These are phyloP conservation scores for Trypanosoma avium DNA, from an alignment of 208 protist genomes.

Conservation along the genomic window DNA sequence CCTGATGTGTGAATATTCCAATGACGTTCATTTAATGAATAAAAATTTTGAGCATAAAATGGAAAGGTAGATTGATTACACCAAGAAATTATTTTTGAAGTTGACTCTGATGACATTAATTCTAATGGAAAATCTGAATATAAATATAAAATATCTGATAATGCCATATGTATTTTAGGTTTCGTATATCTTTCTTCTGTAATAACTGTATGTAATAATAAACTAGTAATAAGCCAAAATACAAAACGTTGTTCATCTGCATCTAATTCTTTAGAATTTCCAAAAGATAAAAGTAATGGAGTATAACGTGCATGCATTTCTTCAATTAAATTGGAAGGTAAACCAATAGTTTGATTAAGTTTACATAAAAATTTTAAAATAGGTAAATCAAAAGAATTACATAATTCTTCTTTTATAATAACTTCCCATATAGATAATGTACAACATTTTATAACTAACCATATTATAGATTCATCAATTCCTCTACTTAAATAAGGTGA, in stretches of 20 bases:
- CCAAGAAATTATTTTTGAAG: not conserved
- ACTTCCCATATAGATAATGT: conserved; percentile 15
- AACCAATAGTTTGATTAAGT: conserved; percentile 22
- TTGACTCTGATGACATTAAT: conserved; percentile 15
- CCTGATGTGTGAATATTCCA: conserved; percentile 24
- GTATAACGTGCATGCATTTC: conserved; percentile 32
- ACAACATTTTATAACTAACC: conserved; percentile 24
- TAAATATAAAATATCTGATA: conserved; percentile 10
- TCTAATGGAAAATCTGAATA: conserved; percentile 21
- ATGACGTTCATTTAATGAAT: conserved; percentile 8
- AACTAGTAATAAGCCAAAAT: conserved; percentile 26
- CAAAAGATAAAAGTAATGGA: conserved; percentile 28
- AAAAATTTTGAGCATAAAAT: not conserved
- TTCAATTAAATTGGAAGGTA: conserved; percentile 8
- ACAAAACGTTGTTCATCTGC: conserved; percentile 20
- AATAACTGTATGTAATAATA: conserved; percentile 18
- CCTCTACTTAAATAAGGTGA: not conserved
- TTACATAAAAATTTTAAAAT: conserved; percentile 22
- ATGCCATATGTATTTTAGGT: conserved; percentile 14
- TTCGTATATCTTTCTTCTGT: conserved; percentile 10
- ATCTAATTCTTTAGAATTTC: conserved; percentile 14
- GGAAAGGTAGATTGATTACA: conserved; percentile 11
- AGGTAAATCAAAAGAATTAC: conserved; percentile 1
- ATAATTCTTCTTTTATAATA: conserved; percentile 16
- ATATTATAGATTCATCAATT: conserved; percentile 23